Evolutionary conservation across 441 rosid species (phyloP).

Genomic region (Raphanus hybrid): DNA sequence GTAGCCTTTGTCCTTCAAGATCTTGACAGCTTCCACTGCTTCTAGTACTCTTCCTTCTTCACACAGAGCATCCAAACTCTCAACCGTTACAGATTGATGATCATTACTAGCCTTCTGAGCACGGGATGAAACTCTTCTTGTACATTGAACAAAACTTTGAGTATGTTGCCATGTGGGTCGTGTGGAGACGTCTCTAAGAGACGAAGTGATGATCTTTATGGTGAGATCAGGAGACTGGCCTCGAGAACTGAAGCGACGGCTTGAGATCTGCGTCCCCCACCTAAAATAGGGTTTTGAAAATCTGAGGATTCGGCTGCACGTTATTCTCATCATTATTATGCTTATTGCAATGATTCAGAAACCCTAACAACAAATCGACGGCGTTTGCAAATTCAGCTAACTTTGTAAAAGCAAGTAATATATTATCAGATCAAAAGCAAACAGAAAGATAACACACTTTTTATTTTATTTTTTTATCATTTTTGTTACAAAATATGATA

Average conservation of each 20-base stretch:
- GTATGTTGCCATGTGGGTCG: neutral
- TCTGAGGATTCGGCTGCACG: conserved; percentile 12
- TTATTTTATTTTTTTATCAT: neutral
- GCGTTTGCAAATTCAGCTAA: neutral
- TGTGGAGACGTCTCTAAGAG: neutral
- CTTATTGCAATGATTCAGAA: neutral
- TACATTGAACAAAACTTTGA: conserved; percentile 9
- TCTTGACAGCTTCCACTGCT: conserved; percentile 55
- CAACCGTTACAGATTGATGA: conserved; percentile 15
- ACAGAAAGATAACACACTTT: too few relatives aligned
- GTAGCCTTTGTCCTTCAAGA: conserved; percentile 48
- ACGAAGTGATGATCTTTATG: neutral
- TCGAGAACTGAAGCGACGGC: conserved; percentile 18
- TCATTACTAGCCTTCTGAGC: neutral
- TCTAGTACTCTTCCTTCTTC: conserved; percentile 58
- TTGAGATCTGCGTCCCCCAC: conserved; percentile 8
- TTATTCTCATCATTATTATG: neutral
- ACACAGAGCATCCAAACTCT: conserved; percentile 61
- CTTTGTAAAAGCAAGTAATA: too few relatives aligned
- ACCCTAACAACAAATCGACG: neutral
- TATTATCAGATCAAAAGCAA: too few relatives aligned
- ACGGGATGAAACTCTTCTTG: conserved; percentile 4
- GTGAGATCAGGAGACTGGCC: neutral
- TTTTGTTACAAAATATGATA: neutral
- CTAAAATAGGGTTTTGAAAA: conserved; percentile 15